Base-by-base conservation (phyloP, 2,329 filamentous ascomycete genomes). In the Diaporthe citrichinensis region DNA sequence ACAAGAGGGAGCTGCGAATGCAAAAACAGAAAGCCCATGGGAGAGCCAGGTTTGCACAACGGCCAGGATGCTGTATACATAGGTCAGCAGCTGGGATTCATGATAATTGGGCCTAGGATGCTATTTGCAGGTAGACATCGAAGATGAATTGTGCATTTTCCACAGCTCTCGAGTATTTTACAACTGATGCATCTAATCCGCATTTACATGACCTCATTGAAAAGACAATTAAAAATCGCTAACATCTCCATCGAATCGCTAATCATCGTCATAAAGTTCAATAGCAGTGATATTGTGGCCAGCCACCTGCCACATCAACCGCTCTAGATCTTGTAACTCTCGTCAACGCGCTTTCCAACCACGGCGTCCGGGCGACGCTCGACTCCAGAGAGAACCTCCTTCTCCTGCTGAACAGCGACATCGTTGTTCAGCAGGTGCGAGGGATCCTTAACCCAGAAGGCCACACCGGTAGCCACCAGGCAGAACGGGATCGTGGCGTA, bases 401-500 rank as follows among this genome's bases (percentile, higher is more conserved):
- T 80, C 75, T 82, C 79, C 69, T 81, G 77, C 76, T 81, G 79
- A 3, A 83, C 76, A 14, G 82, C 81, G 46, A 82, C 77, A 69
- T 83, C 80, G 73, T 82, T 82, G 20, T 79, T 83, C 51, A 83
- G 76, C 65, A 81, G 76, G 72, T 80, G 80, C 34, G 78, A 80
- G 34, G 81, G 79, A 76, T 83, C 82, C 36, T 77, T 79, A 8
- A 81, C 77, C 17, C 67, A 78, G n/a, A 79, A 73, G 2, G 80
- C 77, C 14, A 76, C 76, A 0, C 71, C 28, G 3, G 78, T 73
- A 3, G 80, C 79, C 2, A 81, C 34, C 0, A 81, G 76, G 2
- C 80, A 79, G 73, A 81, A 80, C 1, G 80, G 80, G 55, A 81
- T 81, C 1, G 77, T 79, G 5, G 79, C 77, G 28, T 79, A 77